A percentile compares a stretch with the other conserved stretches of the same genome.
Conservation (phyloP, 1,139 yeast species). For the Saccharomyces pastorianus region DNA sequence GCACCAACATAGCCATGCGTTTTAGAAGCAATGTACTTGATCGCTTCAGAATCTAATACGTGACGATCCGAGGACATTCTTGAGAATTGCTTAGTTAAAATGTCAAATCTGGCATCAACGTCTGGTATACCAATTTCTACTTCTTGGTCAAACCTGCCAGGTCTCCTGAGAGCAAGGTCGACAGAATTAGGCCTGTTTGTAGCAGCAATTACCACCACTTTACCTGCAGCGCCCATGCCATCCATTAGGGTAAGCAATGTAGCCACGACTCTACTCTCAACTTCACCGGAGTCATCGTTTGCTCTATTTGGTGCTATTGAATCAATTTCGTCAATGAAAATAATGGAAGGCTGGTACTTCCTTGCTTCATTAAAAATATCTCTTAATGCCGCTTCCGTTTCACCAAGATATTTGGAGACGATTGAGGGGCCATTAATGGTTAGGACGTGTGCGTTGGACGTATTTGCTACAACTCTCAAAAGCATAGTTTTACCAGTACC, state of each 20-base stretch:
- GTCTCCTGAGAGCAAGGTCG: slow-evolving; percentile 83
- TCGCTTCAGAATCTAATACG: slow-evolving; percentile 44
- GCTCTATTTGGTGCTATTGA: slow-evolving; percentile 78
- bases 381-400: slow-evolving; percentile 77
- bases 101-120: slow-evolving; percentile 55
- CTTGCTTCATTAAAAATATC: slow-evolving; percentile 80
- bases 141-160: slow-evolving; percentile 88
- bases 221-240: slow-evolving; percentile 64
- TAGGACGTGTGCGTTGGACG: slow-evolving; percentile 66
- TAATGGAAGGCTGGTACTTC: slow-evolving; percentile 74
- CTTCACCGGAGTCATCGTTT: slow-evolving; percentile 81
- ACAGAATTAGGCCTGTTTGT: slow-evolving; percentile 73
- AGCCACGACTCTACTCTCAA: slow-evolving; percentile 83
- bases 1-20: slow-evolving; percentile 81
- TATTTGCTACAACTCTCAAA: slow-evolving; percentile 69
- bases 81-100: slow-evolving; percentile 51
- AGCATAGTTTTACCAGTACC: slow-evolving; percentile 97
- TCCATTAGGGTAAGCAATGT: slow-evolving; percentile 85
- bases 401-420: slow-evolving; percentile 87
- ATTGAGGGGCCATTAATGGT: slow-evolving; percentile 87
- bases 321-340: slow-evolving; percentile 88
- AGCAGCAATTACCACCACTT: slow-evolving; percentile 73
- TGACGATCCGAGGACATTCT: slow-evolving; percentile 54
- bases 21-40: slow-evolving; percentile 52
- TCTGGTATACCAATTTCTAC: slow-evolving; percentile 76